A percentile compares a stretch with the other conserved stretches of the same genome.
Evolutionary conservation across 768 basidiomycete genomes (phyloP).

Genomic region (Phylloporus arenicola): DNA sequence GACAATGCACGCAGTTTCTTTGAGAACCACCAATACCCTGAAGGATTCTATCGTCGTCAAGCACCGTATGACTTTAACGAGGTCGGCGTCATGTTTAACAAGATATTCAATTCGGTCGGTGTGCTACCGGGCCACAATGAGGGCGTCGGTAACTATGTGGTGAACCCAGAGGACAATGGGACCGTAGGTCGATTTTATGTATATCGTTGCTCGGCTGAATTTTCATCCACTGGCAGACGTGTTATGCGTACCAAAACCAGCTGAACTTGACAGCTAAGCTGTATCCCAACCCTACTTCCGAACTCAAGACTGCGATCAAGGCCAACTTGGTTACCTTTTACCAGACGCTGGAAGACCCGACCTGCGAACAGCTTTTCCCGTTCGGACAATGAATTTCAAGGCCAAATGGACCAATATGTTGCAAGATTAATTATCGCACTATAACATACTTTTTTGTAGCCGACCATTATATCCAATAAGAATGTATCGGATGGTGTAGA

Average conservation of each 20-base stretch:
- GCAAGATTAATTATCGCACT: too few relatives aligned
- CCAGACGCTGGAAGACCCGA: constrained; percentile 4
- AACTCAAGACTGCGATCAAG: constrained; percentile 20
- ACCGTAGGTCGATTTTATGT: constrained; percentile 7
- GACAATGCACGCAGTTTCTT: constrained; percentile 19
- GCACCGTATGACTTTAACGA: constrained; percentile 5
- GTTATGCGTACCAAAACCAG: constrained; percentile 19
- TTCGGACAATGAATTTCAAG: constrained; percentile 5
- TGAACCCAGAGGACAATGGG: constrained; percentile 6
- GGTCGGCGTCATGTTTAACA: neutral
- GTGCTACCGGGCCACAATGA: constrained; percentile 16
- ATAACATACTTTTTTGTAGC: too few relatives aligned
- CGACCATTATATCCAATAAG: too few relatives aligned
- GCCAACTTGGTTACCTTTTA: constrained; percentile 17
- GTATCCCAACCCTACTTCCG: constrained; percentile 20
- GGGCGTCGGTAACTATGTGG: constrained; percentile 14
- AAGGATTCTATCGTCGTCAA: constrained; percentile 17
- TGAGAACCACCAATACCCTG: constrained; percentile 13
- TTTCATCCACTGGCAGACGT: constrained; percentile 4
- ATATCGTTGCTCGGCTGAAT: neutral
- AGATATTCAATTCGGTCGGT: neutral
- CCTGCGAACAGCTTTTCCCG: constrained; percentile 15
- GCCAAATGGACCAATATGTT: too few relatives aligned
- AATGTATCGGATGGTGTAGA: too few relatives aligned
- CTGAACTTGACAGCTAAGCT: constrained; percentile 14